These are phyloP conservation scores for Fusarium paranaense DNA, from an alignment of 2,329 filamentous ascomycete genomes.

Conservation along the genomic window DNA sequence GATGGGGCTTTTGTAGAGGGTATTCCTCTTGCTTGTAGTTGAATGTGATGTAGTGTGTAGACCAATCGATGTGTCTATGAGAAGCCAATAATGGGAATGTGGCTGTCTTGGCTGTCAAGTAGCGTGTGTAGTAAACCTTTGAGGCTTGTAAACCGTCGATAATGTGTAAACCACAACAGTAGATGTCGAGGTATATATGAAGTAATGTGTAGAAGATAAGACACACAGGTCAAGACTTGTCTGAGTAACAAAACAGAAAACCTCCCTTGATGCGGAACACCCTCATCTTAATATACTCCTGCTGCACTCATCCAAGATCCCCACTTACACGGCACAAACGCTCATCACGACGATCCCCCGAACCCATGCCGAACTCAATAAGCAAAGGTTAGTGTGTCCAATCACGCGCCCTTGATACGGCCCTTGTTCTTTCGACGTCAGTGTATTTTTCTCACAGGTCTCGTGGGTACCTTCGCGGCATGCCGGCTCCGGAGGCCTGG, in stretches of 20 bases:
- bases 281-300: slow-evolving; percentile 27
- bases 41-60: background rate
- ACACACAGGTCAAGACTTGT: slow-evolving; percentile 15
- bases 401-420: slow-evolving; percentile 11
- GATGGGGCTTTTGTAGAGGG: background rate
- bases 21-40: background rate
- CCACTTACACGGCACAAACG: slow-evolving; percentile 27
- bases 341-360: slow-evolving; percentile 29
- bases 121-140: background rate
- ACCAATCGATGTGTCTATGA: background rate
- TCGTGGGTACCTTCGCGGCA: background rate
- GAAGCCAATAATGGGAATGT: background rate
- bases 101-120: background rate
- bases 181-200: background rate
- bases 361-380: slow-evolving; percentile 21
- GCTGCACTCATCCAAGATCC: background rate
- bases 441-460: background rate
- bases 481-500: slow-evolving; percentile 9
- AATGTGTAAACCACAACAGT: background rate
- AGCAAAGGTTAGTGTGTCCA: background rate
- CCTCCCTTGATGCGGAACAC: background rate
- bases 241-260: background rate
- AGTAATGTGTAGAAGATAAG: background rate
- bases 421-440: background rate
- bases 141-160: background rate